Conservation (phyloP, 163 green algal genomes). For the Prototheca wickerhamii region DNA sequence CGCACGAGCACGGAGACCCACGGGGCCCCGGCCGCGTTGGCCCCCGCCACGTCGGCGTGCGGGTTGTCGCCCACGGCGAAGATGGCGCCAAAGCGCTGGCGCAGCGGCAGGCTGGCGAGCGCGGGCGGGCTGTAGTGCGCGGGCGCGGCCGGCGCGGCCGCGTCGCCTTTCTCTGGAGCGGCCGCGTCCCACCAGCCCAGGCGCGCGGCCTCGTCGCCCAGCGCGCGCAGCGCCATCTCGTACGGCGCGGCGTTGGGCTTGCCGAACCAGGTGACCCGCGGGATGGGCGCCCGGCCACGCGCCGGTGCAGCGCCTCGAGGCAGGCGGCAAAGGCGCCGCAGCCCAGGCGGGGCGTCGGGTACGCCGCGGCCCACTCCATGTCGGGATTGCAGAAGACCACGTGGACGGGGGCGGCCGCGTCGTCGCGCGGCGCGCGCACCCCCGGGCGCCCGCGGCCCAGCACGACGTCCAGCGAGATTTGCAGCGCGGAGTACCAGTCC, state of each 20-base stretch:
- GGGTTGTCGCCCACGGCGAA: slow-evolving; percentile 77
- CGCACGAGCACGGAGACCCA: slow-evolving; percentile 69
- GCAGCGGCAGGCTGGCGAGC: neutral
- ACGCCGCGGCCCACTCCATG: slow-evolving; percentile 60
- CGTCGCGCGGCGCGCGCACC: neutral
- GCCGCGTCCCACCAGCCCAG: slow-evolving; percentile 25
- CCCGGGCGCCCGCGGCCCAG: slow-evolving; percentile 33
- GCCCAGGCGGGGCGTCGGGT: slow-evolving; percentile 55
- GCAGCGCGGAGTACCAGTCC: slow-evolving; percentile 56
- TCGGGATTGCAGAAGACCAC: slow-evolving; percentile 72
- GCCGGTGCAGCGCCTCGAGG: slow-evolving; percentile 40
- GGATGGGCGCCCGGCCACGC: slow-evolving; percentile 36
- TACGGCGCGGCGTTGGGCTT: slow-evolving; percentile 72
- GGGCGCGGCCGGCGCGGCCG: too few species aligned
- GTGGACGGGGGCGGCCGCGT: slow-evolving; percentile 11
- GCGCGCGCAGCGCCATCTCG: slow-evolving; percentile 40
- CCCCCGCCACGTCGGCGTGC: slow-evolving; percentile 60
- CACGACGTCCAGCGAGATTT: slow-evolving; percentile 68
- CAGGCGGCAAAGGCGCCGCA: slow-evolving; percentile 65
- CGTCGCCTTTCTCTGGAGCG: neutral
- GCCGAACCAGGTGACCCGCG: slow-evolving; percentile 40
- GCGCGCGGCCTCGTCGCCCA: slow-evolving; percentile 44
- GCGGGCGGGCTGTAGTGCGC: too few species aligned
- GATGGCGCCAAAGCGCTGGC: slow-evolving; percentile 45
- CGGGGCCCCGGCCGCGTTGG: slow-evolving; percentile 41